A percentile compares a stretch with the other conserved stretches of the same genome.
Evolutionary conservation across 2,329 filamentous ascomycete species (phyloP).

Genomic region (Arthrobotrys megalospora): DNA sequence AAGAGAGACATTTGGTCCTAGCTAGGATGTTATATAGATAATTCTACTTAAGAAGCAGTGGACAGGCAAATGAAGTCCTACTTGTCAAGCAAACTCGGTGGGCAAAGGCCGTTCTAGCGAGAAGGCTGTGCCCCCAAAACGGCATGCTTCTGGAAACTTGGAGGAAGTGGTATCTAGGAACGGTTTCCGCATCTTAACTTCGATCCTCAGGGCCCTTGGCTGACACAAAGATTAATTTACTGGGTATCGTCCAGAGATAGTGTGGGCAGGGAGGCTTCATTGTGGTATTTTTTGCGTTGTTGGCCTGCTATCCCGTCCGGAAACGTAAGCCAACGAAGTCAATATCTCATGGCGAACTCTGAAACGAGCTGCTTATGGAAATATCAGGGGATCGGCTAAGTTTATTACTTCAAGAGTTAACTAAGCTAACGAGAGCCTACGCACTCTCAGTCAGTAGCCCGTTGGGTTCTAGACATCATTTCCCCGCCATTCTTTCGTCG

Average conservation of each 20-base stretch:
- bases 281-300: conserved; percentile 40
- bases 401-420: conserved; percentile 30
- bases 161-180: conserved; percentile 12
- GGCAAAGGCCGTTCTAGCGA: conserved; percentile 2
- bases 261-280: background rate
- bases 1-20: conserved; percentile 11
- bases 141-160: conserved; percentile 14
- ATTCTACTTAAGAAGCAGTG: background rate
- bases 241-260: background rate
- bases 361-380: conserved; percentile 19
- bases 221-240: background rate
- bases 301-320: background rate
- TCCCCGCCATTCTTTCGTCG: background rate
- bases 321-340: conserved; percentile 1
- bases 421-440: conserved; percentile 20
- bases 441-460: background rate
- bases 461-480: conserved; percentile 10
- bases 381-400: conserved; percentile 17
- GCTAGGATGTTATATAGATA: conserved; percentile 15
- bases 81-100: background rate
- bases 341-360: conserved; percentile 20
- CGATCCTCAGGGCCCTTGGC: conserved; percentile 37
- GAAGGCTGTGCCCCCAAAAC: conserved; percentile 20
- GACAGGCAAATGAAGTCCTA: background rate
- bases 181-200: conserved; percentile 28